Percentiles rank a stretch among this genome's conserved stretches.
Conservation (phyloP, 2,329 filamentous ascomycete species). For the Sarocladium kiliense region DNA sequence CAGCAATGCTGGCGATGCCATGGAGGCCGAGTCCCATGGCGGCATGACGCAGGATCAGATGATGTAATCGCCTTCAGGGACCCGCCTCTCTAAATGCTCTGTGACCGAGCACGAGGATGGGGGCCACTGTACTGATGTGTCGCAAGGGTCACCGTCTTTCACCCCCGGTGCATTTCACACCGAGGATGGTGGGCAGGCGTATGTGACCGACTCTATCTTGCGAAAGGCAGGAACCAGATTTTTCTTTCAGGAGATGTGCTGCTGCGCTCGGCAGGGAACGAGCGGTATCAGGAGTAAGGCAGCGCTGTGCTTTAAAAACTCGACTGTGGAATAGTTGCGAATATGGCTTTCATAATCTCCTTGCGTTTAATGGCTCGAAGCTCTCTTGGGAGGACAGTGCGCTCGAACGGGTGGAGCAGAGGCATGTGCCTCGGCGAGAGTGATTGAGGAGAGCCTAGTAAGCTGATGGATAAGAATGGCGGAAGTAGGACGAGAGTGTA, state of each 20-base stretch:
- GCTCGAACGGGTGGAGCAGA: background rate
- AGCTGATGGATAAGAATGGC: background rate
- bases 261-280: background rate
- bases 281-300: background rate
- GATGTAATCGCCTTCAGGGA: slow-evolving; percentile 56
- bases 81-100: background rate
- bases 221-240: background rate
- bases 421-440: background rate
- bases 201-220: background rate
- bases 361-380: background rate
- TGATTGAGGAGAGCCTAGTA: background rate
- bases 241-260: background rate
- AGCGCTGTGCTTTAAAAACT: background rate
- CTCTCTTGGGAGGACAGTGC: background rate
- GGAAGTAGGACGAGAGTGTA: background rate
- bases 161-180: background rate
- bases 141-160: background rate
- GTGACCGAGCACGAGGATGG: background rate
- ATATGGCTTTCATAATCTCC: background rate
- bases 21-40: slow-evolving; percentile 74
- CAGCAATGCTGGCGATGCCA: slow-evolving; percentile 49
- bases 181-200: background rate
- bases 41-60: slow-evolving; percentile 96
- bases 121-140: background rate
- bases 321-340: background rate